Conservation (phyloP, 1,284 basidiomycete genomes). For the Leccinum fallax region DNA sequence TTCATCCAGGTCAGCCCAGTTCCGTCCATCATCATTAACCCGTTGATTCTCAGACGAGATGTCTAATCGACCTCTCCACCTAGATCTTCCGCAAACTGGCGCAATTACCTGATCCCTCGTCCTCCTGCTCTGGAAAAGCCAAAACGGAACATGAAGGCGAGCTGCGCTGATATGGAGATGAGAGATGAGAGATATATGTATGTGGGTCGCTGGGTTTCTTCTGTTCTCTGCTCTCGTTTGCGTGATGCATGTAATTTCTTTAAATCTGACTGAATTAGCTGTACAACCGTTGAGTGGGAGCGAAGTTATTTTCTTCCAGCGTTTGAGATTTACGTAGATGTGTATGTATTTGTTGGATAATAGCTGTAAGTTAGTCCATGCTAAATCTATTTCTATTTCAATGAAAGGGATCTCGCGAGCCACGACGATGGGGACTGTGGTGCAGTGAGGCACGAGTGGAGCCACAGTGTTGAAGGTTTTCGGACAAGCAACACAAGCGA, state of each 20-base stretch:
- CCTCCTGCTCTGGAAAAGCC: not conserved
- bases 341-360: not conserved
- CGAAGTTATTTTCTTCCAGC: not conserved
- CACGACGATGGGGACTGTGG: not conserved
- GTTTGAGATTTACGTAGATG: not conserved
- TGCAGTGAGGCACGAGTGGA: no score
- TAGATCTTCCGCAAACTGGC: slow-evolving; percentile 37
- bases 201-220: not conserved
- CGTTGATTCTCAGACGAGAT: not conserved
- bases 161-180: slow-evolving; percentile 3
- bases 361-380: not conserved
- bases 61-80: not conserved
- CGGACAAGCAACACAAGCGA: no score
- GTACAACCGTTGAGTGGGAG: no score
- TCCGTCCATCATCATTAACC: not conserved
- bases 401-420: not conserved
- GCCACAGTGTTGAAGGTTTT: no score
- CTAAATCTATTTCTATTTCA: not conserved
- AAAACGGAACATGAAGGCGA: not conserved
- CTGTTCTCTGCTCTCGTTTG: not conserved
- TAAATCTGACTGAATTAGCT: not conserved
- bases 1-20: slow-evolving; percentile 61
- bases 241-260: not conserved
- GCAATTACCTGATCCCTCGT: slow-evolving; percentile 14
- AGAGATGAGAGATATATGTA: not conserved